These are phyloP conservation scores for Apiospora rasikravindrae DNA, from an alignment of 2,329 filamentous ascomycete species.

Conservation along the genomic window DNA sequence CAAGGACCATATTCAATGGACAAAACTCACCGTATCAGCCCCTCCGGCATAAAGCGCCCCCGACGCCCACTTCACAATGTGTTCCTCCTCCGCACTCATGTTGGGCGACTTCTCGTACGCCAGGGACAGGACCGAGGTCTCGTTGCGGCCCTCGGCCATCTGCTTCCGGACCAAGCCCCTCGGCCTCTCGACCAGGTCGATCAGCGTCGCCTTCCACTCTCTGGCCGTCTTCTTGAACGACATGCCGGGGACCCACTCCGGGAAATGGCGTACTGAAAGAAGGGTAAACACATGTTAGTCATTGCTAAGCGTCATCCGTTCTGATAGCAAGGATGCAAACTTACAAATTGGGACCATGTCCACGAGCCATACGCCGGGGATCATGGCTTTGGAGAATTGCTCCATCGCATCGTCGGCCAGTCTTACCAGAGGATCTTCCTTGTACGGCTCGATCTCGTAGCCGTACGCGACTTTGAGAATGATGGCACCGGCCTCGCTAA, in stretches of 20 bases:
- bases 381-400: slow-evolving; percentile 26
- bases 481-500: slow-evolving; percentile 38
- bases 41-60: slow-evolving; percentile 31
- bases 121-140: slow-evolving; percentile 26
- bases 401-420: slow-evolving; percentile 28
- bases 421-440: slow-evolving; percentile 32
- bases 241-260: slow-evolving; percentile 36
- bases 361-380: slow-evolving; percentile 34
- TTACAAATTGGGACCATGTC: slow-evolving; percentile 34
- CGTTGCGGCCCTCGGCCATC: slow-evolving; percentile 25
- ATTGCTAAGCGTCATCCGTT: too few relatives aligned
- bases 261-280: slow-evolving; percentile 32
- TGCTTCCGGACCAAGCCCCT: slow-evolving; percentile 30
- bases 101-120: slow-evolving; percentile 23
- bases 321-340: slow-evolving; percentile 9
- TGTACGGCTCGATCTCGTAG: slow-evolving; percentile 32
- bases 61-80: slow-evolving; percentile 28
- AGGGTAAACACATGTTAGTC: background rate
- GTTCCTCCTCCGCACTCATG: slow-evolving; percentile 23
- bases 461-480: slow-evolving; percentile 37
- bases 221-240: slow-evolving; percentile 31
- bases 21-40: slow-evolving; percentile 31
- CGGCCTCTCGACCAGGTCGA: slow-evolving; percentile 27
- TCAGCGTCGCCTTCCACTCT: slow-evolving; percentile 24
- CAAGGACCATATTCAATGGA: too few relatives aligned